Conservation (phyloP, 495 filamentous ascomycete species). For the Penicillium salamii region DNA sequence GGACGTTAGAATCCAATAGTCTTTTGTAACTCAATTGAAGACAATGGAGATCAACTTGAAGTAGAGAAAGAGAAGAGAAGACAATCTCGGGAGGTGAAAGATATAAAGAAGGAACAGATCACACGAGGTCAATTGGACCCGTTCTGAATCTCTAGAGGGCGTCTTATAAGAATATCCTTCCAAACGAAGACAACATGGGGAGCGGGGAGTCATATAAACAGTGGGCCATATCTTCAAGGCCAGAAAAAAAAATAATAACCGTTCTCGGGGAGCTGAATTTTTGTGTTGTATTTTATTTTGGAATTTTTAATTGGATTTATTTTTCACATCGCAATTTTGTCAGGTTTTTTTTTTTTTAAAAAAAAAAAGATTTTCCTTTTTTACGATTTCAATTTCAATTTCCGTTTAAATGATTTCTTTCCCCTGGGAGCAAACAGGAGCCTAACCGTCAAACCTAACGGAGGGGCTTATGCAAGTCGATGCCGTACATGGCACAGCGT, state of each 20-base stretch:
- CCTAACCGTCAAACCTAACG: slow-evolving; percentile 41
- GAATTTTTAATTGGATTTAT: slow-evolving; percentile 5
- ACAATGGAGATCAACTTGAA: slow-evolving; percentile 2
- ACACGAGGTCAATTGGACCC: slow-evolving; percentile 19
- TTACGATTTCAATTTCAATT: slow-evolving; percentile 2
- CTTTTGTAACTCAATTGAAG: slow-evolving; percentile 3
- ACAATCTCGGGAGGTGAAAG: slow-evolving; percentile 4
- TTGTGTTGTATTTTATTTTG: slow-evolving; percentile 7
- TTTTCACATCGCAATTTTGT: background rate
- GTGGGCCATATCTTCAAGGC: slow-evolving; percentile 37
- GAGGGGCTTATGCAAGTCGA: slow-evolving; percentile 40
- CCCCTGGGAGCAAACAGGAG: slow-evolving; percentile 34
- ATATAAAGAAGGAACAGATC: slow-evolving; percentile 17
- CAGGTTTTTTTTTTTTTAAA: background rate
- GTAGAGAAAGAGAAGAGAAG: slow-evolving; percentile 7
- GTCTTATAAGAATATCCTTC: slow-evolving; percentile 22
- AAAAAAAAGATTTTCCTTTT: slow-evolving; percentile 1
- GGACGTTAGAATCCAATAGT: slow-evolving; percentile 9
- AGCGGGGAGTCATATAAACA: slow-evolving; percentile 45
- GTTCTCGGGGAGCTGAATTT: slow-evolving; percentile 17
- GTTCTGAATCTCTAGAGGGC: slow-evolving; percentile 17
- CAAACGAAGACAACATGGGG: slow-evolving; percentile 31
- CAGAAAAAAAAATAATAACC: slow-evolving; percentile 20
- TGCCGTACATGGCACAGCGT: slow-evolving; percentile 36
- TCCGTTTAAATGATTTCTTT: slow-evolving; percentile 3